Evolutionary conservation across 2,329 filamentous ascomycete species (phyloP), one percentile per base, ranked within the genome.

Genomic region (Verticillium longisporum): DNA sequence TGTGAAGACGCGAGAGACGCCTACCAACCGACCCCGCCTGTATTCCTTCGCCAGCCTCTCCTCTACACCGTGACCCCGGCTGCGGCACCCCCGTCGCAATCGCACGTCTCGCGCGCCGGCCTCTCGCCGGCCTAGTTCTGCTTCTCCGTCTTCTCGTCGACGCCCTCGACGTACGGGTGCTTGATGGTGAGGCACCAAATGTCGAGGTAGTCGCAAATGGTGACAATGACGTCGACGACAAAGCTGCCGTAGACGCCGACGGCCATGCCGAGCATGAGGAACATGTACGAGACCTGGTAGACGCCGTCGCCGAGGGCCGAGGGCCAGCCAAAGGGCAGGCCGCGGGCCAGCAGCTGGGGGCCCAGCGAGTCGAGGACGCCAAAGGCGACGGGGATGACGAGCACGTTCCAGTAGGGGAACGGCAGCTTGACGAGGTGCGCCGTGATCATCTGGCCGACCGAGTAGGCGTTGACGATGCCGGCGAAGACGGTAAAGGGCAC

Each of bases 101-200:
- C n/a, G n/a, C n/a, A n/a, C n/a, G 38, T 18, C 13, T 4, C 14
- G 5, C 13, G n/a, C 11, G n/a, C 11, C 14, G 6, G 15, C 38
- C 38, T 15, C 4, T n/a, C 10, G n/a, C n/a, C n/a, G n/a, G n/a
- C n/a, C 10, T 50, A 50, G 15, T 50, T 15, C 41, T 18, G 14
- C 41, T 50, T 50, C 41, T 55, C 10, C 53, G 9, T 71, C 61
- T 77, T 74, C 58, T 73, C 67, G 60, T 70, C 58, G 55, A 68
- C 61, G 14, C 67, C 75, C 68, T 84, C 82, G 31, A 80, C 77
- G 65, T 83, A 81, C 26, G 85, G 86, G 68, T 98, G 88, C 83
- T 99, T 99, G 78, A 99, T 99, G 1, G 91, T 96, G 73, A 99
- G 80, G 73, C 95, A 99, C 92, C 92, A 98, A 67, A 99, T 99